These are phyloP conservation scores for Jacaranda mimosifolia DNA, from an alignment of 257 asterid species.

Conservation along the genomic window DNA sequence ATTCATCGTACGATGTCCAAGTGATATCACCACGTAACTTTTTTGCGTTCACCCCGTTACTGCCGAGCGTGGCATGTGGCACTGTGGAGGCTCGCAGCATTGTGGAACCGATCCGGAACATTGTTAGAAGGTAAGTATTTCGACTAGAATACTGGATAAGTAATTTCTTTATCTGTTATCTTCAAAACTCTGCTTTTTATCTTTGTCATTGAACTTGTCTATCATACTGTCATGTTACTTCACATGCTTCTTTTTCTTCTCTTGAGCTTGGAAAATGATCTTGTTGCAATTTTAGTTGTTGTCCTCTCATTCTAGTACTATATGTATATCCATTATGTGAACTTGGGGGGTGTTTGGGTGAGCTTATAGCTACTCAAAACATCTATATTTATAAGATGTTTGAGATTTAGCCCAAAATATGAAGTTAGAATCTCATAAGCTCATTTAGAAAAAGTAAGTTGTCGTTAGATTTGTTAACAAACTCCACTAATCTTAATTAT, in stretches of 20 bases:
- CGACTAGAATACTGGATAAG: not conserved
- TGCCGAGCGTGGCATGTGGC: slow-evolving; percentile 96
- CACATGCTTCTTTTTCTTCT: slow-evolving; percentile 3
- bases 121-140: slow-evolving; percentile 73
- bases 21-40: slow-evolving; percentile 97
- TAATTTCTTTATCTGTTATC: slow-evolving; percentile 6
- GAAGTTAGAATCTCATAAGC: too few relatives aligned
- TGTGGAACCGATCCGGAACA: slow-evolving; percentile 92
- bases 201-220: slow-evolving; percentile 3
- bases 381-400: too few relatives aligned
- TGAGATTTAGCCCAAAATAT: too few relatives aligned
- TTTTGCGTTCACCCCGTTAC: slow-evolving; percentile 93
- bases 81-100: slow-evolving; percentile 96
- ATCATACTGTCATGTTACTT: slow-evolving; percentile 20
- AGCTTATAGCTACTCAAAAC: too few relatives aligned
- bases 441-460: too few relatives aligned
- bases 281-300: not conserved
- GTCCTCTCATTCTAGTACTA: not conserved
- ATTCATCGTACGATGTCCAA: slow-evolving; percentile 80
- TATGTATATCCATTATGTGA: slow-evolving; percentile 5
- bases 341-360: not conserved
- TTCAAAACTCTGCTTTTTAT: slow-evolving; percentile 8
- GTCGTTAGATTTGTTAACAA: too few relatives aligned
- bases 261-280: slow-evolving; percentile 23
- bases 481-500: too few relatives aligned